These are phyloP conservation scores for Entomortierella lignicola DNA, from an alignment of 192 early-diverging fungal species.

Conservation along the genomic window DNA sequence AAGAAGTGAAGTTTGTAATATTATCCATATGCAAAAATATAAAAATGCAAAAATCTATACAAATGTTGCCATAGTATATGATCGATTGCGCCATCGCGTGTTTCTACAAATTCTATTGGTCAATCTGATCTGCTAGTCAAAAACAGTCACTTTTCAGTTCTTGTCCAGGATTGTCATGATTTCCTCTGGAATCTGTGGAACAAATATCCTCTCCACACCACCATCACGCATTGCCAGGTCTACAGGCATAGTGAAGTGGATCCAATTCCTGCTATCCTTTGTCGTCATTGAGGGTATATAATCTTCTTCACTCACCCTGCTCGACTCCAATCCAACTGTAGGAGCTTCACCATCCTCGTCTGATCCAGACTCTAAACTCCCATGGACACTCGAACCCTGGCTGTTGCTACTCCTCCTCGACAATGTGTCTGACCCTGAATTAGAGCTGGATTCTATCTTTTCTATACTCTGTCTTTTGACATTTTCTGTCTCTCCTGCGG, in stretches of 20 bases:
- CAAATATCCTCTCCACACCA: conserved; percentile 18
- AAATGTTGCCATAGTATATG: not conserved
- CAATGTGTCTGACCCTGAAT: not conserved
- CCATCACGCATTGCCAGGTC: conserved; percentile 23
- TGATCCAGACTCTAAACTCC: not conserved
- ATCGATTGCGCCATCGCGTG: conserved; percentile 17
- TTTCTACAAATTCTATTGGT: conserved; percentile 12
- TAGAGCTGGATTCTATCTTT: not conserved
- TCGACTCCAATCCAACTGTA: not conserved
- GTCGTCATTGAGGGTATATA: conserved; percentile 6
- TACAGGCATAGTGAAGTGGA: conserved; percentile 16
- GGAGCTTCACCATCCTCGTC: not conserved
- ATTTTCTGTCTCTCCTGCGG: conserved; percentile 76
- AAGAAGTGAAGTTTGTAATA: conserved; percentile 7
- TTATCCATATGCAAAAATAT: not conserved
- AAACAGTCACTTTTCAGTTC: not conserved
- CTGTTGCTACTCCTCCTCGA: conserved; percentile 3
- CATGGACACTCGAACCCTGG: not conserved
- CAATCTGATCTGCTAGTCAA: too few relatives aligned
- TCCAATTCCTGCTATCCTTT: conserved; percentile 23
- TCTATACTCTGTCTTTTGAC: conserved; percentile 15
- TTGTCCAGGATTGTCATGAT: conserved; percentile 31
- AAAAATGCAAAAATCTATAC: not conserved
- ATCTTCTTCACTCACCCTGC: conserved; percentile 7
- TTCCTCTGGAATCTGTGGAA: conserved; percentile 43